phyloP scores from a whole-genome alignment of 495 filamentous ascomycete genomes.

The Melanomma pulvis-pyrius region DNA sequence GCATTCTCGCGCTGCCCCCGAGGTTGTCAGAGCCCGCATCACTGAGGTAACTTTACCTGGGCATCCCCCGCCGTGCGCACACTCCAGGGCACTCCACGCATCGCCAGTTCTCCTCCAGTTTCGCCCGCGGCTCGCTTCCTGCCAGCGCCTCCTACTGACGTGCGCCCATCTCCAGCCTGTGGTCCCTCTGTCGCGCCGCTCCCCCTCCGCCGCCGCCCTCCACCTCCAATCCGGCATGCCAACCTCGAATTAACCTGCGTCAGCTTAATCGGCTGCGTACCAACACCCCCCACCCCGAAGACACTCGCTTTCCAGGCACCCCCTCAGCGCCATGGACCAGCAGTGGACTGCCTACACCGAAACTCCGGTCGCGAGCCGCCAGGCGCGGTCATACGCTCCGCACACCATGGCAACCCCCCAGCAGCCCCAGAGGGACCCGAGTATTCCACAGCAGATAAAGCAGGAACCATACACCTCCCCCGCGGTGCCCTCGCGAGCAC shows the following conservation, averaged over 20 bases:
- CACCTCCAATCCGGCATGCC: slow-evolving; percentile 32
- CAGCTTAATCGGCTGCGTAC: slow-evolving; percentile 37
- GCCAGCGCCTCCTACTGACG: slow-evolving; percentile 5
- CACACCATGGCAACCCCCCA: slow-evolving; percentile 36
- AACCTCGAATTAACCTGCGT: slow-evolving; percentile 29
- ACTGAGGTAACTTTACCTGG: too few relatives aligned
- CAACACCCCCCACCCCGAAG: not conserved
- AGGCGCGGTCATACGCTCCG: slow-evolving; percentile 39
- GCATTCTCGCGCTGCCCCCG: not conserved
- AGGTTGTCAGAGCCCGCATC: not conserved
- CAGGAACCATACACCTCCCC: slow-evolving; percentile 41
- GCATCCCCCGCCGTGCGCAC: not conserved
- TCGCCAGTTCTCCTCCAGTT: not conserved
- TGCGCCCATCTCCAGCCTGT: slow-evolving; percentile 3
- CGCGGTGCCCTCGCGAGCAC: slow-evolving; percentile 40
- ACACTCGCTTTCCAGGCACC: slow-evolving; percentile 7
- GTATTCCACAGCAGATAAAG: slow-evolving; percentile 27
- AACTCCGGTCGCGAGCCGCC: slow-evolving; percentile 34
- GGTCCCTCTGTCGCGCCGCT: not conserved
- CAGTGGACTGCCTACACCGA: slow-evolving; percentile 40
- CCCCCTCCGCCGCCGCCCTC: slow-evolving; percentile 3
- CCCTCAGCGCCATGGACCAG: slow-evolving; percentile 32
- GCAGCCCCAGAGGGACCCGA: slow-evolving; percentile 28
- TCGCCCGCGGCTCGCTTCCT: not conserved
- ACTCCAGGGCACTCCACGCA: slow-evolving; percentile 10